Evolutionary conservation across 495 filamentous ascomycete species (phyloP).

Genomic region (Sabuloglossum arenarium): DNA sequence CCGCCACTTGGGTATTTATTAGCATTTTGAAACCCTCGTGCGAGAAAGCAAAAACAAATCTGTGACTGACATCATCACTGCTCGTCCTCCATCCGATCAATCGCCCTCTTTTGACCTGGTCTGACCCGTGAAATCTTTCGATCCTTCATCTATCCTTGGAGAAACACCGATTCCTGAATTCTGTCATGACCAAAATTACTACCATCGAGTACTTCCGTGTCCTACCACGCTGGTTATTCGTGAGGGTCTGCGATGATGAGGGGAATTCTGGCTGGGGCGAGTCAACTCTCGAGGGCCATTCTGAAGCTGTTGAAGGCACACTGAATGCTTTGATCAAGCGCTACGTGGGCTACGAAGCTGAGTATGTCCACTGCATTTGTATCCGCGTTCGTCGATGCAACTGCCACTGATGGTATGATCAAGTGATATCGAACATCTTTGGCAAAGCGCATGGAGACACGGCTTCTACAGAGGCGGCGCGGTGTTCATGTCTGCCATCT

Average conservation of each 20-base stretch:
- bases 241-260: slow-evolving; percentile 47
- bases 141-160: background rate
- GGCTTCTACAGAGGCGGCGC: slow-evolving; percentile 70
- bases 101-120: background rate
- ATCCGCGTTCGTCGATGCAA: background rate
- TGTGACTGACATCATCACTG: background rate
- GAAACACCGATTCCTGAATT: background rate
- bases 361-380: slow-evolving; percentile 25
- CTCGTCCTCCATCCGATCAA: background rate
- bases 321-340: slow-evolving; percentile 42
- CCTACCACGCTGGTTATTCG: slow-evolving; percentile 58
- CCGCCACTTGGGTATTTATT: background rate
- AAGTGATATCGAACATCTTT: slow-evolving; percentile 65
- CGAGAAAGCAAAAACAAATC: background rate
- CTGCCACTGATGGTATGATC: background rate
- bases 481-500: slow-evolving; percentile 62
- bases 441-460: slow-evolving; percentile 49
- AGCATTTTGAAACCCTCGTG: background rate
- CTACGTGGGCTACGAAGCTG: slow-evolving; percentile 49
- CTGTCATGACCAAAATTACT: slow-evolving; percentile 44
- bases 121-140: background rate
- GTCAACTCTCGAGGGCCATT: slow-evolving; percentile 56
- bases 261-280: slow-evolving; percentile 58
- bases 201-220: slow-evolving; percentile 57
- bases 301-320: slow-evolving; percentile 53